Evolutionary conservation across 1,284 basidiomycete genomes (phyloP).

Genomic region (Naganishia cerealis): DNA sequence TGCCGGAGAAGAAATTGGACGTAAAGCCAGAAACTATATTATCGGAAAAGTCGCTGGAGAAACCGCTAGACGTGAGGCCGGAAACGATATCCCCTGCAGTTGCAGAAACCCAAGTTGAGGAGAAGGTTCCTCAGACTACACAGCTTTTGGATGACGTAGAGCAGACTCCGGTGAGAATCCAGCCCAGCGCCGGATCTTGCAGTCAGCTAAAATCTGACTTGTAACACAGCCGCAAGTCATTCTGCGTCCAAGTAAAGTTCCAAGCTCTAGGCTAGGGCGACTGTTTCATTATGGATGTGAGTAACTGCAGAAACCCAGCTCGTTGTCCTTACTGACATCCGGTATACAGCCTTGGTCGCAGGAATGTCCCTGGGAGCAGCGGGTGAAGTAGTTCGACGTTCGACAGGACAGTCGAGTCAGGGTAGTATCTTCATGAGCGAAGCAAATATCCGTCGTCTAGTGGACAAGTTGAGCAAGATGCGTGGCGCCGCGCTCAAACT

Average conservation of each 20-base stretch:
- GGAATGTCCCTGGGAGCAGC: constrained; percentile 56
- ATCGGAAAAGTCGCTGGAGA: not conserved
- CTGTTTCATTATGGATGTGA: constrained; percentile 88
- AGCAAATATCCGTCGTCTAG: constrained; percentile 82
- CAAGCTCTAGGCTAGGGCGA: constrained; percentile 80
- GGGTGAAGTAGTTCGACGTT: constrained; percentile 54
- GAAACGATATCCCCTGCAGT: not conserved
- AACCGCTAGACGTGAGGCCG: not conserved
- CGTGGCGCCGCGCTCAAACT: constrained; percentile 93
- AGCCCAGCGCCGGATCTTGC: no score
- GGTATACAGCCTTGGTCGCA: constrained; percentile 60
- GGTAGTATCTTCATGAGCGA: constrained; percentile 74
- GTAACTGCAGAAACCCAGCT: constrained; percentile 37
- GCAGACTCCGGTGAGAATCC: constrained; percentile 9
- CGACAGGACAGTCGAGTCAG: constrained; percentile 42
- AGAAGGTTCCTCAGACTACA: not conserved
- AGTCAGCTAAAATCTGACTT: no score
- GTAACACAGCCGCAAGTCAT: constrained; percentile 34
- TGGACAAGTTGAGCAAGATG: constrained; percentile 90
- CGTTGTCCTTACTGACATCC: constrained; percentile 65
- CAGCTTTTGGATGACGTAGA: constrained; percentile 11
- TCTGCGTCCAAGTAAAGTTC: constrained; percentile 60
- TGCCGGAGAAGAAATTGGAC: not conserved
- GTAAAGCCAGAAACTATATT: not conserved
- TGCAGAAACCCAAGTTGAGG: not conserved